These are phyloP conservation scores for Aspergillaceae sp. DNA, from an alignment of 2,329 filamentous ascomycete genomes.

Conservation along the genomic window DNA sequence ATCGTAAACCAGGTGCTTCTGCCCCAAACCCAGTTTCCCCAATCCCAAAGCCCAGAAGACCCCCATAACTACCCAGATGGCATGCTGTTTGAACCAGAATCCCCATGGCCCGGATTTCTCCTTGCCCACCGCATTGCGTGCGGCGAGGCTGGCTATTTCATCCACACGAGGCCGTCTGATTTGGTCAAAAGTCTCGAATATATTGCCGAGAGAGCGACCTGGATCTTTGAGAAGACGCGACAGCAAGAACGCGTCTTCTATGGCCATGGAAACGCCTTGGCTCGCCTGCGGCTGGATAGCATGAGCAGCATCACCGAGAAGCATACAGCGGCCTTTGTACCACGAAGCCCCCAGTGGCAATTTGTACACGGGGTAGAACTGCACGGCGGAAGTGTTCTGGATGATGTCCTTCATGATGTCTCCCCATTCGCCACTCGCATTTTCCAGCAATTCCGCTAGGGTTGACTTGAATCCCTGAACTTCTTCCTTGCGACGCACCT, in stretches of 20 bases:
- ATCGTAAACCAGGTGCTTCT: too few species aligned
- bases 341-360: constrained; percentile 25
- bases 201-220: constrained; percentile 8
- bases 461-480: constrained; percentile 16
- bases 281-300: constrained; percentile 34
- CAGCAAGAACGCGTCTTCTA: constrained; percentile 40
- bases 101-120: constrained; percentile 3
- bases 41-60: too few species aligned
- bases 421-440: constrained; percentile 20
- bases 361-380: constrained; percentile 28
- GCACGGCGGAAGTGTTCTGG: constrained; percentile 12
- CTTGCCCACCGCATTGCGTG: constrained; percentile 16
- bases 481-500: constrained; percentile 16
- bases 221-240: constrained; percentile 13
- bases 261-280: constrained; percentile 45
- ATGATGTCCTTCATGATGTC: constrained; percentile 5
- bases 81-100: too few species aligned
- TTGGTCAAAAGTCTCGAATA: constrained; percentile 17
- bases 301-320: constrained; percentile 27
- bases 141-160: constrained; percentile 17
- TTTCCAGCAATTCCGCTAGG: constrained; percentile 13
- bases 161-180: constrained; percentile 23
- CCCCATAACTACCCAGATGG: too few species aligned
- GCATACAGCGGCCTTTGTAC: constrained; percentile 26
- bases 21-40: too few species aligned